Base-by-base conservation (phyloP, 495 filamentous ascomycete genomes). In the Aspergillus conjunctus region DNA sequence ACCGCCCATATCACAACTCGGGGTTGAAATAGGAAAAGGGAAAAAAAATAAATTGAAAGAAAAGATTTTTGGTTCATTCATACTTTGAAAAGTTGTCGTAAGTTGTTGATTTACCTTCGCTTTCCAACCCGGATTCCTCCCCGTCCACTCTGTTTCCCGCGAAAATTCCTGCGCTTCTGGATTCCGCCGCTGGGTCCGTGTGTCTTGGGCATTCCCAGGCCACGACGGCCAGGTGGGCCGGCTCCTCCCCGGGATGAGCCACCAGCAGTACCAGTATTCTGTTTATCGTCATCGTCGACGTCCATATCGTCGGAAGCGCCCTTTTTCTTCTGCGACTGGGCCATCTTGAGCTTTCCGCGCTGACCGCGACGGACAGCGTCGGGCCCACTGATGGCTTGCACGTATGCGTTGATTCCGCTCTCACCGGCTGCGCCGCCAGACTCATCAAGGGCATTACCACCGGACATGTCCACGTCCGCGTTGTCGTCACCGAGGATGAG, bases 261-360 rank as follows among this genome's bases (percentile, higher is more conserved):
- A 22, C 51, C 64, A 6, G 65, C 67, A 30, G 52, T 14, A 15
- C 30, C n/a, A n/a, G 43, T 51, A 12, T 43, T n/a, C 17, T 54
- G 31, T 20, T 55, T 48, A 15, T 71, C 67, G 7, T 75, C 71
- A 6, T 86, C 86, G 66, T 91, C 90, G 21, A 88, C 78, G 20
- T 90, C 88, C 82, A 91, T 92, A 48, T 85, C 88, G 31, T 82
- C 82, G 43, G 75, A 76, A 48, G 26, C 26, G 5, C 58, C 83
- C 37, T 82, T 83, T 15, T 85, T 84, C 56, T 82, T 83, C 54
- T 82, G 80, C 26, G 82, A 76, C 66, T 84, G 83, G 66, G 82
- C 87, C 78, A 97, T 96, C 82, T 95, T 97, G 58, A 98, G 74
- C 74, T 90, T 88, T 18, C 94, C 92, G 55, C 88, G 85, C 64